Conservation (phyloP, 805 yeast genomes). For the Metschnikowia kofuensis region DNA sequence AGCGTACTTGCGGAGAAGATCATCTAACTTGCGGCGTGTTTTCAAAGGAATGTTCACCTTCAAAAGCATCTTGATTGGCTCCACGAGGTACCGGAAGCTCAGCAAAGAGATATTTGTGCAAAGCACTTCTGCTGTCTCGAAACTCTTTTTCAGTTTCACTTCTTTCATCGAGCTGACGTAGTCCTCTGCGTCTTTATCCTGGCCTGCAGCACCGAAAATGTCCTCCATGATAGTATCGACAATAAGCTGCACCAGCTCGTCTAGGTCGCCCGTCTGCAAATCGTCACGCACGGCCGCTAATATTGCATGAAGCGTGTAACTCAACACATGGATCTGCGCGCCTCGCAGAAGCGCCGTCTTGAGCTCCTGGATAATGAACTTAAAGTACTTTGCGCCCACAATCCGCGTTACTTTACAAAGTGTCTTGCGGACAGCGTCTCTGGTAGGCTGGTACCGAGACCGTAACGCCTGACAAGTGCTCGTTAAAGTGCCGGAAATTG, state of each 20-base stretch:
- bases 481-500: conserved; percentile 80
- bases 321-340: conserved; percentile 88
- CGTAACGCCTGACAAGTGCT: conserved; percentile 86
- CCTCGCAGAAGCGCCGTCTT: conserved; percentile 80
- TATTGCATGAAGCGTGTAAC: conserved; percentile 79
- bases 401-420: conserved; percentile 60
- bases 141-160: conserved; percentile 84
- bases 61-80: conserved; percentile 64
- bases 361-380: conserved; percentile 75
- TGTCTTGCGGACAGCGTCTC: conserved; percentile 81
- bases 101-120: conserved; percentile 60
- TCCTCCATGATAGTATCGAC: conserved; percentile 86
- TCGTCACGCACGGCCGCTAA: conserved; percentile 49
- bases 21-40: conserved; percentile 73
- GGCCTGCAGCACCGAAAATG: conserved; percentile 85
- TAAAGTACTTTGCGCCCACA: conserved; percentile 72
- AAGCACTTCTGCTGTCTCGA: conserved; percentile 78
- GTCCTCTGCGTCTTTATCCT: conserved; percentile 93
- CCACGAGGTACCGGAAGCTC: conserved; percentile 54
- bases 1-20: conserved; percentile 70
- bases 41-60: conserved; percentile 63
- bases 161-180: conserved; percentile 84
- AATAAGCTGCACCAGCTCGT: conserved; percentile 57
- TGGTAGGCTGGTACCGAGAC: conserved; percentile 78
- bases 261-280: conserved; percentile 69